Base-by-base conservation (phyloP, 768 basidiomycete species). In the Pleurotus citrinopileatus region DNA sequence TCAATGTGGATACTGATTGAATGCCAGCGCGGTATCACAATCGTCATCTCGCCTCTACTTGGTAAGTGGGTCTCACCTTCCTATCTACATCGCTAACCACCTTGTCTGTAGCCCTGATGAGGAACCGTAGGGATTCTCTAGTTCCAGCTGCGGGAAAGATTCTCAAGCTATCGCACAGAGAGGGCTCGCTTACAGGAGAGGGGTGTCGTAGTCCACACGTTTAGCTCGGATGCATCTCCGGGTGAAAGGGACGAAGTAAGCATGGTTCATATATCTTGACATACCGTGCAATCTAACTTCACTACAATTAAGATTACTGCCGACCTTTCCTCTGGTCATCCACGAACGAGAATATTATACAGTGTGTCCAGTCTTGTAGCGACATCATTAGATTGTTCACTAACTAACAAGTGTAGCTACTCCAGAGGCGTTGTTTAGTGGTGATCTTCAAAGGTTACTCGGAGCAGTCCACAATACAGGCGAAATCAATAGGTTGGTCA, bases 21-120 rank as follows among this genome's bases (percentile, higher is more conserved):
- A 28, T 47, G 37, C 17, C 42, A 90, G 87, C 72, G 71, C 36
- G 91, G 90, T 5, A 66, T 91, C 22, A 86, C 90, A 1, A 69
- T 93, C 20, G 82, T 92, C 4, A 77, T 92, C 20, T 91, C 90
- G 1, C 91, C 90, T 20, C 73, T 93, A 10, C 73, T 91, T 2
- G 84, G 89, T 89, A 58, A 55, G 80, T 59, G 22, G 27, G 5
- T 36, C 13, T 32, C 42, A 20, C 48, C 52, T 37, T 15, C 13
- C 26, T 10, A 48, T n/a, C n/a, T n/a, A 27, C 2, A 43, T 28
- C 28, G 23, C 27, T 38, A 3, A 36, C 42, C 54, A 42, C n/a
- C 23, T 26, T 42, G 22, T 12, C 34, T 40, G 26, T 55, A 91
- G 91, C 90, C 19, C 70, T 93, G 22, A 92, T 93, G 84, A 86